Percentiles rank a stretch among this genome's conserved stretches.
Evolutionary conservation across 352 stramenopile species (phyloP).

Genomic region (Pythium plurisporium): DNA sequence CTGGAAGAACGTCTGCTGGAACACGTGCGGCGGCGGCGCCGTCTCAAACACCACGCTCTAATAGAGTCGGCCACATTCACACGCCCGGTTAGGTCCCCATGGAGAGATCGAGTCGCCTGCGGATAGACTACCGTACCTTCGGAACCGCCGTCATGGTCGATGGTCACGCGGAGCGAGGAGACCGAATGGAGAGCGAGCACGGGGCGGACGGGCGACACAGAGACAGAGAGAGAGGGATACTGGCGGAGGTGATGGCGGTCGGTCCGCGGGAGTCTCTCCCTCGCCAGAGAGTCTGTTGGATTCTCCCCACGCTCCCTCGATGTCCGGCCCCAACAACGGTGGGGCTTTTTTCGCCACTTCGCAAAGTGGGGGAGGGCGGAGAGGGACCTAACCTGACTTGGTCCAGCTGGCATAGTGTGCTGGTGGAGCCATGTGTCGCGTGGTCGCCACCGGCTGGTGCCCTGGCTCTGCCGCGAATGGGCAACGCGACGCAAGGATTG

Average conservation of each 20-base stretch:
- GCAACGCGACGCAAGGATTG: neutral
- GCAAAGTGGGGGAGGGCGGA: neutral
- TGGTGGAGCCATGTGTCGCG: conserved; percentile 22
- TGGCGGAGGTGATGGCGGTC: neutral
- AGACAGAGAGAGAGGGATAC: neutral
- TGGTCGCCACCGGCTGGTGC: conserved; percentile 14
- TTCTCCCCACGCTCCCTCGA: too few species aligned
- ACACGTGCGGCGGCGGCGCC: conserved; percentile 56
- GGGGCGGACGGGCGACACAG: neutral
- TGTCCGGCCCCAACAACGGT: neutral
- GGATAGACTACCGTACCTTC: conserved; percentile 9
- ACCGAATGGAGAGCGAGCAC: neutral
- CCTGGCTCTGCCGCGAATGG: conserved; percentile 15
- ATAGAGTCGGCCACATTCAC: neutral
- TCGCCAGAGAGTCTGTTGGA: neutral
- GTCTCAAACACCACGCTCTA: conserved; percentile 58
- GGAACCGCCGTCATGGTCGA: conserved; percentile 3
- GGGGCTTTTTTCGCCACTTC: conserved; percentile 8
- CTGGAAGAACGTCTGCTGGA: conserved; percentile 56
- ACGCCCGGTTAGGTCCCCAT: neutral
- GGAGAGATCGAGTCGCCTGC: too few species aligned
- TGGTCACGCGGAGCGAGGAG: neutral
- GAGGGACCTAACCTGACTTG: neutral
- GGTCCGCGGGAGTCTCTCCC: conserved; percentile 9
- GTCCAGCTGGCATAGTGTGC: conserved; percentile 2